phyloP scores from a whole-genome alignment of 257 asterid species.

The Haberlea rhodopensis region DNA sequence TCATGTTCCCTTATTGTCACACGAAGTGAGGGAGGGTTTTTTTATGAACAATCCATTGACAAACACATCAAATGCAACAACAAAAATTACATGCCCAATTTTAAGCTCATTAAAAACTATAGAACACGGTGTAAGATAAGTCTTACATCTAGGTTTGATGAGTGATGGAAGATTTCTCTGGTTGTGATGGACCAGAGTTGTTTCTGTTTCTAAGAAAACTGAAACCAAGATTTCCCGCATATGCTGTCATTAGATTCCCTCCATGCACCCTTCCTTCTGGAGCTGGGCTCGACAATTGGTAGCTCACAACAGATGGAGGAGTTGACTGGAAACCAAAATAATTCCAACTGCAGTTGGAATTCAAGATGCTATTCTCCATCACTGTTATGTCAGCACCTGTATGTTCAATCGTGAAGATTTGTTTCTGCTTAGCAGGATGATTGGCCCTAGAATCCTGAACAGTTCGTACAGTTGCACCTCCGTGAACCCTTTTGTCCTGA shows the following conservation, averaged over 20 bases:
- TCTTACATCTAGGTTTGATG: slow-evolving; percentile 33
- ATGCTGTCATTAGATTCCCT: slow-evolving; percentile 41
- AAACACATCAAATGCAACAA: too few relatives aligned
- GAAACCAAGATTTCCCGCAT: slow-evolving; percentile 24
- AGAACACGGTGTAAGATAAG: background rate
- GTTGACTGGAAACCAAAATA: slow-evolving; percentile 12
- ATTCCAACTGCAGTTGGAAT: slow-evolving; percentile 25
- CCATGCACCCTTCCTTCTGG: slow-evolving; percentile 58
- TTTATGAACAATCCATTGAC: background rate
- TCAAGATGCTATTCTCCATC: slow-evolving; percentile 21
- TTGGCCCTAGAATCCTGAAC: slow-evolving; percentile 29
- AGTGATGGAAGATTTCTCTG: slow-evolving; percentile 23
- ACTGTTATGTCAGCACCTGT: slow-evolving; percentile 27
- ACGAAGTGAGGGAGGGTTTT: background rate
- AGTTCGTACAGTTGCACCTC: slow-evolving; percentile 36
- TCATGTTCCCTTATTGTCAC: background rate
- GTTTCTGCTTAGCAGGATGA: slow-evolving; percentile 32
- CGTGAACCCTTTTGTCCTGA: slow-evolving; percentile 49
- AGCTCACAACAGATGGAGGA: slow-evolving; percentile 15
- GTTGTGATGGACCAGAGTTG: slow-evolving; percentile 25
- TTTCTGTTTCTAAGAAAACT: slow-evolving; percentile 21
- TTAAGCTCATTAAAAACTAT: too few relatives aligned
- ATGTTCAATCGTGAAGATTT: slow-evolving; percentile 15
- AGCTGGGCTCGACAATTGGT: slow-evolving; percentile 16
- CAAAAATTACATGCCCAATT: background rate